Conservation (phyloP, 1,284 basidiomycete genomes). For the Tilletia caries region DNA sequence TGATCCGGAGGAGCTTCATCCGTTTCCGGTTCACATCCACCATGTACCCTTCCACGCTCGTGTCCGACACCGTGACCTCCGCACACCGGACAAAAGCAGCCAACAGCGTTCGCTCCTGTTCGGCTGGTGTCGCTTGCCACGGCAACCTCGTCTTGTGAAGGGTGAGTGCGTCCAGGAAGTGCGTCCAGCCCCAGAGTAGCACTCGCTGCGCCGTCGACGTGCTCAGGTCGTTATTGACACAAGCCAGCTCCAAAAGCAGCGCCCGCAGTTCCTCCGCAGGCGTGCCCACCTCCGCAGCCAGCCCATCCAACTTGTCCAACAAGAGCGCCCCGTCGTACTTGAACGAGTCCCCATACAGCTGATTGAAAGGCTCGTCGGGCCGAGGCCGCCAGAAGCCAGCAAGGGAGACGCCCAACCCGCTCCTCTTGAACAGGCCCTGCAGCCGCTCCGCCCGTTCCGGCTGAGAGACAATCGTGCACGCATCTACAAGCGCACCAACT, state of each 20-base stretch:
- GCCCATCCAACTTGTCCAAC: background rate
- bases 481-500: background rate
- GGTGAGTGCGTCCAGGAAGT: conserved; percentile 1
- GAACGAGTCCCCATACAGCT: conserved; percentile 9
- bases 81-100: background rate
- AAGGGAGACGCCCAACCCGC: background rate
- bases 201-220: conserved; percentile 5
- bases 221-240: conserved; percentile 9
- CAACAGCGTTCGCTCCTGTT: background rate
- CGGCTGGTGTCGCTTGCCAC: background rate
- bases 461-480: background rate
- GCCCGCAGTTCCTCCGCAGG: background rate
- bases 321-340: conserved; percentile 2
- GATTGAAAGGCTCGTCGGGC: conserved; percentile 7
- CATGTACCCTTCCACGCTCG: conserved; percentile 3
- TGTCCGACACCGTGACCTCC: background rate
- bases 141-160: background rate
- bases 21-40: conserved; percentile 4
- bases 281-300: background rate
- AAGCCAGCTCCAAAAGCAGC: background rate
- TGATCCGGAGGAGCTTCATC: background rate
- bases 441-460: background rate
- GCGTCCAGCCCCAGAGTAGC: background rate
- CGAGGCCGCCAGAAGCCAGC: background rate
- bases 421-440: background rate